Conservation (phyloP, 2,329 filamentous ascomycete species). For the Alternaria triticimaculans region DNA sequence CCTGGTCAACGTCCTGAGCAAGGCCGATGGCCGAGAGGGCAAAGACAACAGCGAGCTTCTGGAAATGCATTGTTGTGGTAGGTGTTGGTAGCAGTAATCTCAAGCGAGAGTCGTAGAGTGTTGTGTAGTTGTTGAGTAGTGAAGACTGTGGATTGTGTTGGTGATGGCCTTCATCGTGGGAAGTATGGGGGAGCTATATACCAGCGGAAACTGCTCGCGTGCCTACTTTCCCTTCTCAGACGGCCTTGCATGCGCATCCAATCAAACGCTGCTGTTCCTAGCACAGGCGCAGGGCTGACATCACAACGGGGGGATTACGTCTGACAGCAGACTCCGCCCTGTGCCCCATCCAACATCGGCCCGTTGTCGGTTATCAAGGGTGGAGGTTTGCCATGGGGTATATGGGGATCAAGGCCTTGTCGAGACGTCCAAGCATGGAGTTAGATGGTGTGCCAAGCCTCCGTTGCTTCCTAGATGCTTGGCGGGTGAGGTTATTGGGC, state of each 20-base stretch:
- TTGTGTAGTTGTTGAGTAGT: background rate
- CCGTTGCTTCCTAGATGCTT: background rate
- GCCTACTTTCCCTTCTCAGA: conserved; percentile 5
- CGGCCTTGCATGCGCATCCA: background rate
- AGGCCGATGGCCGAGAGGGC: conserved; percentile 2
- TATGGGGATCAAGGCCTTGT: background rate
- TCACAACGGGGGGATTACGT: conserved; percentile 4
- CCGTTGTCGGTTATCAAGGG: background rate
- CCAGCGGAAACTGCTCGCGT: background rate
- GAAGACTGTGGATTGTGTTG: background rate
- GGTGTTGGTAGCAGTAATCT: background rate
- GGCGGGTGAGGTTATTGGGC: background rate
- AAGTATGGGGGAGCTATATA: background rate
- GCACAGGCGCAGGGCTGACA: background rate
- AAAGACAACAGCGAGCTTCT: conserved; percentile 6
- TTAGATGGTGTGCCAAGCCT: background rate
- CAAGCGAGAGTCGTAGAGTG: background rate
- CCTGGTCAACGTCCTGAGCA: conserved; percentile 2
- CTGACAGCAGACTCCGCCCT: background rate
- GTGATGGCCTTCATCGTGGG: background rate
- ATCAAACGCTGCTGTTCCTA: background rate
- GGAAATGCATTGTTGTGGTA: conserved; percentile 1
- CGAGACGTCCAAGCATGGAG: background rate
- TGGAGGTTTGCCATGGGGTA: background rate
- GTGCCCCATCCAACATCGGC: conserved; percentile 1